Evolutionary conservation across 2,329 filamentous ascomycete species (phyloP), one percentile per base, ranked within the genome.

Genomic region (Lachnum nothofagi): DNA sequence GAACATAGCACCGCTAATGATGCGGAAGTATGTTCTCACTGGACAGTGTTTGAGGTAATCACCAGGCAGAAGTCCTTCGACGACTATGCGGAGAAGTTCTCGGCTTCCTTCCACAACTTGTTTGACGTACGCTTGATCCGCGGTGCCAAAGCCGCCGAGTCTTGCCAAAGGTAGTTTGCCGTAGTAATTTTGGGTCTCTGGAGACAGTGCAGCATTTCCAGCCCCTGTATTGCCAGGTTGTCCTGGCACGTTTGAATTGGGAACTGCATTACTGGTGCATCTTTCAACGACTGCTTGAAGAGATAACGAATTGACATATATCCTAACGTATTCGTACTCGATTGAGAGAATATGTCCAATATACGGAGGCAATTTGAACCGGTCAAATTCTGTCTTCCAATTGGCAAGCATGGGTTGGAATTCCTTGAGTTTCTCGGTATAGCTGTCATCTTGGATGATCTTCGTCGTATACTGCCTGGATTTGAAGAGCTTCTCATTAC

Each of bases 241-340:
- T 38, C 64, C 65, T 41, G 52, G 27, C n/a, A 58, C 52, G 42
- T 57, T 59, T 22, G 63, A 55, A 23, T 63, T 67, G n/a, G 67
- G 69, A 49, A 73, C 72, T 17, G 83, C 82, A 55, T 91, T 86
- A 52, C 79, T 90, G 5, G 89, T 91, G 69, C 88, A 95, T 52
- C 91, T 82, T 68, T 96, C 91, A 5, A 97, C 89, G 3, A 97
- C 90, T 19, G 93, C 93, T 69, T 98, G 93, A 2, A 98, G 73
- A 2, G 91, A 91, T 2, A 98, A 75, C 1, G 91, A 95, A 67
- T 97, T 96, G 70, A 96, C 80, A 64, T 97, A 97, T 43, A 96
- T 86, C 61, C 91, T 82, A 22, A 91, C 89, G 65, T 96, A 96
- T 63, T 97, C 89, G 63, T 93, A 96, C 70, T 98, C 93, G 57